A percentile compares a stretch with the other conserved stretches of the same genome.
Evolutionary conservation across 805 yeast genomes (phyloP).

Genomic region (Ogataea neopini): DNA sequence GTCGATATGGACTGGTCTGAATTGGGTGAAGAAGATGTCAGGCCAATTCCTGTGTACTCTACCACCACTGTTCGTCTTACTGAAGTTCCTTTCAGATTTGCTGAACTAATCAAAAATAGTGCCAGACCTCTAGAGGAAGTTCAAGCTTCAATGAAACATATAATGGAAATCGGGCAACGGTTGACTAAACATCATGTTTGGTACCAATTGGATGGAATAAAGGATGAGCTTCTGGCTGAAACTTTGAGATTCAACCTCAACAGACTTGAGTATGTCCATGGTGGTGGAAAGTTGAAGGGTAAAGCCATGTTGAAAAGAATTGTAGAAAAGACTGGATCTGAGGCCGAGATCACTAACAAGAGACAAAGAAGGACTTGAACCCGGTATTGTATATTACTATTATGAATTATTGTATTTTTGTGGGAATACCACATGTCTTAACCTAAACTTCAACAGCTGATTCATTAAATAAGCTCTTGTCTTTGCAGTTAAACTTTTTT

Average conservation of each 20-base stretch:
- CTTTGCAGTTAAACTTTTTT: no score
- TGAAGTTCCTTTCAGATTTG: constrained; percentile 64
- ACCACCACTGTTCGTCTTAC: constrained; percentile 66
- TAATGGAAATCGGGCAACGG: constrained; percentile 60
- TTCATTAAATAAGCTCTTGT: no score
- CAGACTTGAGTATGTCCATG: constrained; percentile 36
- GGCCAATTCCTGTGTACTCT: constrained; percentile 51
- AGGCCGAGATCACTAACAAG: constrained; percentile 22
- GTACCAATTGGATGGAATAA: constrained; percentile 79
- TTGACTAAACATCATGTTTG: constrained; percentile 67
- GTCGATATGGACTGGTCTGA: constrained; percentile 23
- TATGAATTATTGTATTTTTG: not conserved
- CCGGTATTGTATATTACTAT: not conserved
- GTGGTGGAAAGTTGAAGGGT: constrained; percentile 38
- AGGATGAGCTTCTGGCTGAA: constrained; percentile 69
- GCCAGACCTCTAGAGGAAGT: constrained; percentile 59
- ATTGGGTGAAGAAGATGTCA: constrained; percentile 40
- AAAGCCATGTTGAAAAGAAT: constrained; percentile 35
- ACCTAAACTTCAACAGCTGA: no score
- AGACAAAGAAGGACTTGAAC: constrained; percentile 16
- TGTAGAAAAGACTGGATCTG: constrained; percentile 30
- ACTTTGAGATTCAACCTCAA: constrained; percentile 56
- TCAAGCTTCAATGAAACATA: constrained; percentile 57
- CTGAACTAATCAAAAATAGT: constrained; percentile 66
- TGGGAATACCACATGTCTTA: no score